Conservation (phyloP, 2,329 filamentous ascomycete species). For the Graphiopsis chlorocephala region DNA sequence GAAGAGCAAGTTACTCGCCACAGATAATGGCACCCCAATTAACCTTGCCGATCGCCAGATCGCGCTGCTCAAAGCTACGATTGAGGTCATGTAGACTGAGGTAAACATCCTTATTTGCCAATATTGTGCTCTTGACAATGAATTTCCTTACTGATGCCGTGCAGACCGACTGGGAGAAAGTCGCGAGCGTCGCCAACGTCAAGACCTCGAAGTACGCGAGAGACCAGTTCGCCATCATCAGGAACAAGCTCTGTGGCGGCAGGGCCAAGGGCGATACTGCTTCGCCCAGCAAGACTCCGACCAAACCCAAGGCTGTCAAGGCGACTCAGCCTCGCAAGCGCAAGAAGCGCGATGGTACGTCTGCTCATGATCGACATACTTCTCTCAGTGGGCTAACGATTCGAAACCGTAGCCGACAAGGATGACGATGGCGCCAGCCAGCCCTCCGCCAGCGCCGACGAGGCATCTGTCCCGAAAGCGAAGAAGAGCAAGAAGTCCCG, state of each 20-base stretch:
- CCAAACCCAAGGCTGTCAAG: constrained; percentile 5
- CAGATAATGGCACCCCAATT: constrained; percentile 6
- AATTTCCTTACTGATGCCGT: background rate
- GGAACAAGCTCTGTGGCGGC: constrained; percentile 20
- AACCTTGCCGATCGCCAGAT: constrained; percentile 23
- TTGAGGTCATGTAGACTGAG: constrained; percentile 21
- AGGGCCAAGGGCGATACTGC: background rate
- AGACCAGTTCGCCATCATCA: constrained; percentile 22
- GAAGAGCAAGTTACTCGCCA: constrained; percentile 15
- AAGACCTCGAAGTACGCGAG: constrained; percentile 24
- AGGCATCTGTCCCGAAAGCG: background rate
- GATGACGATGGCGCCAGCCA: background rate
- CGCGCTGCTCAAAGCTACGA: constrained; percentile 22
- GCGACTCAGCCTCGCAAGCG: constrained; percentile 10
- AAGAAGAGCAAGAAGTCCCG: constrained; percentile 8
- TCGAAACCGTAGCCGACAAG: background rate
- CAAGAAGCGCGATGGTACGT: constrained; percentile 8
- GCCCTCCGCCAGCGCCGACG: background rate
- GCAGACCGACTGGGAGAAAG: constrained; percentile 25
- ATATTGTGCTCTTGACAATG: background rate
- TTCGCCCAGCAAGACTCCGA: constrained; percentile 5
- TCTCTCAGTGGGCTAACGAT: background rate
- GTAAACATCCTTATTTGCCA: constrained; percentile 5
- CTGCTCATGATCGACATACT: background rate
- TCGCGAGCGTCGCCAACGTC: constrained; percentile 20